A percentile compares a stretch with the other conserved stretches of the same genome.
Conservation (phyloP, 208 protist species). For the Tritrichomonas foetus region DNA sequence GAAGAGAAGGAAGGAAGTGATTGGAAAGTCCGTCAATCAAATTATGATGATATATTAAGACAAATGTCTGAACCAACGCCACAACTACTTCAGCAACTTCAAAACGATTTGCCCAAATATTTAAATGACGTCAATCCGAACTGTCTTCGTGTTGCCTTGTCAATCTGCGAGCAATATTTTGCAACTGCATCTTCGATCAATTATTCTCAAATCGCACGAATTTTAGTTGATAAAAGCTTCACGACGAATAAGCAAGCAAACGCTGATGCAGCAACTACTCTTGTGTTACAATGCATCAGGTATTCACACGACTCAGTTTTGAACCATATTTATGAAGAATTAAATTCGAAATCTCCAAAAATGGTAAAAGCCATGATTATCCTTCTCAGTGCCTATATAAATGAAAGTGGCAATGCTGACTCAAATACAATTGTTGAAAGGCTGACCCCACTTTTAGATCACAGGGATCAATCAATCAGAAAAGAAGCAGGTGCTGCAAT, state of each 20-base stretch:
- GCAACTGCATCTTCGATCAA: neutral
- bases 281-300: neutral
- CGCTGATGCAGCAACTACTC: neutral
- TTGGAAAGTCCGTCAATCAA: neutral
- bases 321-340: neutral
- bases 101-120: neutral
- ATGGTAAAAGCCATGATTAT: neutral
- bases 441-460: neutral
- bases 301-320: neutral
- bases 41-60: neutral
- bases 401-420: neutral
- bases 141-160: neutral
- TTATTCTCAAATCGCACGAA: neutral
- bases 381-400: neutral
- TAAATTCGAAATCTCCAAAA: neutral
- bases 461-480: neutral
- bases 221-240: neutral
- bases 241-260: neutral
- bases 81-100: neutral
- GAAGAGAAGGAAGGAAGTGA: neutral
- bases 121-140: conserved; percentile 29
- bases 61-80: neutral
- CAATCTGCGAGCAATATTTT: neutral
- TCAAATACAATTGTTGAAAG: neutral
- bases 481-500: neutral